Conservation (phyloP, 345 rosid species). For the Eucalyptus tenuipes region DNA sequence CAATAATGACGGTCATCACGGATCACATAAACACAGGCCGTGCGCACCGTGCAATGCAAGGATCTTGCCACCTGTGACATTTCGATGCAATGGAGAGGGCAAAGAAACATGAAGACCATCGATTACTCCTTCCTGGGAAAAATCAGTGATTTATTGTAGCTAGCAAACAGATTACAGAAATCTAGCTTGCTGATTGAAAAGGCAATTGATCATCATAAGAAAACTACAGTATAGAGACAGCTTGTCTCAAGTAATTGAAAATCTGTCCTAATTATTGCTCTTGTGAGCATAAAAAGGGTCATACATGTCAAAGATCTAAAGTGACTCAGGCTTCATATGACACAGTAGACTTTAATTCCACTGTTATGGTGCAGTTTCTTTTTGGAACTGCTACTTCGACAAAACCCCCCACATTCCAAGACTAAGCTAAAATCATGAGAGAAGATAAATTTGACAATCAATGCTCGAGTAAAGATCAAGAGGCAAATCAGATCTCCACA, state of each 20-base stretch:
- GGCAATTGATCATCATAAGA: not conserved
- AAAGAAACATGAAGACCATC: not conserved
- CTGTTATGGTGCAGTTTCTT: not conserved
- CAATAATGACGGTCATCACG: not conserved
- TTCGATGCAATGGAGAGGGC: not conserved
- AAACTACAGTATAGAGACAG: not conserved
- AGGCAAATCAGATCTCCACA: not conserved
- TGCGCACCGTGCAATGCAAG: not conserved
- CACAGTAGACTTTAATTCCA: not conserved
- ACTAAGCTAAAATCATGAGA: not conserved
- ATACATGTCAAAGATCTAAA: not conserved
- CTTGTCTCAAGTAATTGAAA: not conserved
- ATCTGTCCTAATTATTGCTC: not conserved
- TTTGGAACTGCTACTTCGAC: not conserved
- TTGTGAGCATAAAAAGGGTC: not conserved
- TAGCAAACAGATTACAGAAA: not conserved
- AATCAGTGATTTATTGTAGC: not conserved
- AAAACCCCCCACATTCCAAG: not conserved
- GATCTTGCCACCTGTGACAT: not conserved
- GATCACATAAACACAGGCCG: not conserved
- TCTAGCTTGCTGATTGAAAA: not conserved
- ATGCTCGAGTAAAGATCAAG: not conserved
- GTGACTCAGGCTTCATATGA: not conserved
- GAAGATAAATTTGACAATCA: not conserved
- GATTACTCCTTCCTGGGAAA: not conserved